Base-by-base conservation (phyloP, 2,329 filamentous ascomycete species). In the Daldinia sp. region DNA sequence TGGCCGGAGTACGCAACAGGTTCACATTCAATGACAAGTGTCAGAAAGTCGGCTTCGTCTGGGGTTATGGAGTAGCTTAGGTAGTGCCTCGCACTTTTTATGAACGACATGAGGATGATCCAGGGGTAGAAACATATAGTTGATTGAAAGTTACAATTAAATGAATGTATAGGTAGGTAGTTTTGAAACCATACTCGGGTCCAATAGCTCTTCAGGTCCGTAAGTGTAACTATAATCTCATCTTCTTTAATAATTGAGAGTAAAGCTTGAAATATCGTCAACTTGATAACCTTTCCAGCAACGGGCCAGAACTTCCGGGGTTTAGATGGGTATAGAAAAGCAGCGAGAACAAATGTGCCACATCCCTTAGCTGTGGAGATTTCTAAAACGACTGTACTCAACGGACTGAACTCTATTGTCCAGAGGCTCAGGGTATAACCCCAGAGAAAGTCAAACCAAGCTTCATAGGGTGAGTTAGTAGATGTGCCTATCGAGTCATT, bases 341-440 rank as follows among this genome's bases (percentile, higher is more conserved):
- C 20, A 46, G 44, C 44, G 20, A 13, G 42, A 18, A 2, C 4
- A 4, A 30, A 28, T 30, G 13, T 23, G 26, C 46, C 46, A 50
- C 50, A 13, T 50, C 44, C 44, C 13, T 39, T 4, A 18, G 9
- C 44, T 57, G 35, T 46, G 30, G 46, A 23, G n/a, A 2, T 44
- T 35, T 13, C 26, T 41, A 20, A 44, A 58, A 58, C 20, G 37
- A 35, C 37, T 23, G 20, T 30, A 13, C 20, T 4, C 51, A 44
- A 4, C 30, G 37, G 30, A 20, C 56, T 60, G 18, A 69, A 67
- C 56, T 58, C 51, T 64, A 63, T 63, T 51, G 28, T 48, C 26
- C 37, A 60, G 54, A 55, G 44, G 5, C 4, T 39, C 7, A 30
- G 60, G 23, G 42, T 53, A 48, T 28, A 15, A 18, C 26, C 30